phyloP scores from a whole-genome alignment of 306 rosid species.

The Cicer yamashitae region DNA sequence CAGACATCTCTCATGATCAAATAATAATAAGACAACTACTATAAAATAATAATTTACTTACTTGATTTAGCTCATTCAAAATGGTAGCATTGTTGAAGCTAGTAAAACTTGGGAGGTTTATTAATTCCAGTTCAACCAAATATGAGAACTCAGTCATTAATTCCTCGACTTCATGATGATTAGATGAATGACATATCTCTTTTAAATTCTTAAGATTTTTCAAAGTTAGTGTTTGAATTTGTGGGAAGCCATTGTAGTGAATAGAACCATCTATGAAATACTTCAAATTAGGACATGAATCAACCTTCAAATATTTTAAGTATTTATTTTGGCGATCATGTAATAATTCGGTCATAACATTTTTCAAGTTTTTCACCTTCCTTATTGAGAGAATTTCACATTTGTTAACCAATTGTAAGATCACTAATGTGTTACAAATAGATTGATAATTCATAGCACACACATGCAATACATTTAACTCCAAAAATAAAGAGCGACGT shows the following conservation, averaged over 20 bases:
- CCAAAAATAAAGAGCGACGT: conserved; percentile 2
- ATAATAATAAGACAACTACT: too few species aligned
- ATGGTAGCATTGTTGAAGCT: not conserved
- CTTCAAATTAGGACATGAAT: conserved; percentile 9
- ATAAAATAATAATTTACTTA: not conserved
- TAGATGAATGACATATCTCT: not conserved
- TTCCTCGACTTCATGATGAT: not conserved
- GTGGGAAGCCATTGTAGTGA: conserved; percentile 6
- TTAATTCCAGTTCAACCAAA: not conserved
- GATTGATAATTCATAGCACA: not conserved
- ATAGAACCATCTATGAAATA: conserved; percentile 4
- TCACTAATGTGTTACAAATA: not conserved
- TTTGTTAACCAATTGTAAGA: conserved; percentile 7
- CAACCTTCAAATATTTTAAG: conserved; percentile 21
- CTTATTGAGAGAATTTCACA: conserved; percentile 30
- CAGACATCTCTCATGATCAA: too few species aligned
- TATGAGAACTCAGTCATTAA: not conserved
- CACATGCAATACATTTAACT: conserved; percentile 11
- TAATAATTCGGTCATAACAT: conserved; percentile 14
- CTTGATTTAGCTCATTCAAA: not conserved
- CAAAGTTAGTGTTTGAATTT: conserved; percentile 11
- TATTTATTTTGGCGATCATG: not conserved
- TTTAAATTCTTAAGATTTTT: not conserved
- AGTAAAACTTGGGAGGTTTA: not conserved
- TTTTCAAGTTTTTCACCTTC: conserved; percentile 23